These are phyloP conservation scores for Saccharomycopsis olivae DNA, from an alignment of 805 yeast species.

Conservation along the genomic window DNA sequence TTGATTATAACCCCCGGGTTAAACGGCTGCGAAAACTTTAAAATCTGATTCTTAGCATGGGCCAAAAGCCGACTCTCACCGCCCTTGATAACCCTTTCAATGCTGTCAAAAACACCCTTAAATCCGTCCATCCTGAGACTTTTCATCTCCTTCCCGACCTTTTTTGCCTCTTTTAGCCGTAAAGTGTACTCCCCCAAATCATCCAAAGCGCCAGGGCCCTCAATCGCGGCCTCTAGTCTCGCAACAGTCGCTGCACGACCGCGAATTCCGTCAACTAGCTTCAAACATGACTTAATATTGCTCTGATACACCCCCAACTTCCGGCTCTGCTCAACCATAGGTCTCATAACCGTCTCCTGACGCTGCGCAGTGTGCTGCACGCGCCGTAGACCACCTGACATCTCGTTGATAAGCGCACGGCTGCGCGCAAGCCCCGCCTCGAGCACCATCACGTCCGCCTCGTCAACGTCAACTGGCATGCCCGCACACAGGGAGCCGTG, in stretches of 20 bases:
- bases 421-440: constrained; percentile 61
- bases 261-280: constrained; percentile 36
- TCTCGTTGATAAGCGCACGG: constrained; percentile 41
- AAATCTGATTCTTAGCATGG: constrained; percentile 37
- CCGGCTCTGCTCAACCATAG: constrained; percentile 56
- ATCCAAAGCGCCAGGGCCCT: constrained; percentile 18
- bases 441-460: constrained; percentile 74
- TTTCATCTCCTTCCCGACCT: constrained; percentile 16
- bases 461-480: constrained; percentile 48
- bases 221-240: constrained; percentile 28
- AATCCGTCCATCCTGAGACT: constrained; percentile 35
- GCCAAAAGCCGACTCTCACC: constrained; percentile 45
- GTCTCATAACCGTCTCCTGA: constrained; percentile 57
- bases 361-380: constrained; percentile 43
- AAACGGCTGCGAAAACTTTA: constrained; percentile 30
- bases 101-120: constrained; percentile 54
- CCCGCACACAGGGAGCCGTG: no score
- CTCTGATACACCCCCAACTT: constrained; percentile 41
- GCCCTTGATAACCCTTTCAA: constrained; percentile 43
- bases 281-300: constrained; percentile 46
- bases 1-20: constrained; percentile 34
- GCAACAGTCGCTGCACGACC: constrained; percentile 38
- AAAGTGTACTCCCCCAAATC: constrained; percentile 15
- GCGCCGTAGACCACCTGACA: constrained; percentile 42
- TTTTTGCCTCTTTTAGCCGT: constrained; percentile 19